These are phyloP conservation scores for Fusarium piperis DNA, from an alignment of 2,329 filamentous ascomycete species.

Conservation along the genomic window DNA sequence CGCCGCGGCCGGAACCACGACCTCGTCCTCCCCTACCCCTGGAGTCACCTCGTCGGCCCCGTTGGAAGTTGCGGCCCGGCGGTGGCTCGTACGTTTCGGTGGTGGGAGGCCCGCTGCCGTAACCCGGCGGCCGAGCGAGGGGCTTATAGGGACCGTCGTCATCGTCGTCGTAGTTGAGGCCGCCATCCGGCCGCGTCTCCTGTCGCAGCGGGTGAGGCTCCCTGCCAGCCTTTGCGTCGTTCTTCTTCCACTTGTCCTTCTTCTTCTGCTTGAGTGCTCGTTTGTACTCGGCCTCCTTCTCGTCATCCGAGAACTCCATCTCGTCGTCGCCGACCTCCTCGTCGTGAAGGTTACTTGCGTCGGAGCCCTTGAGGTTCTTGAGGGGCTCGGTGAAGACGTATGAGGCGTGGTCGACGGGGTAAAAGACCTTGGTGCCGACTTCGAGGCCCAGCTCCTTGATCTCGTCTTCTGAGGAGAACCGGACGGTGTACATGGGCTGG, in stretches of 20 bases:
- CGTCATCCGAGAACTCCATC: slow-evolving; percentile 95
- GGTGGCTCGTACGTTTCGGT: slow-evolving; percentile 50
- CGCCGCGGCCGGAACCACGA: slow-evolving; percentile 53
- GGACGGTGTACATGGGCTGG: slow-evolving; percentile 85
- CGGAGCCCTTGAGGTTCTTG: slow-evolving; percentile 83
- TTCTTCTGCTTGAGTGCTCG: slow-evolving; percentile 74
- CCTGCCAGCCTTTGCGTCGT: slow-evolving; percentile 50
- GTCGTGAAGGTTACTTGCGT: slow-evolving; percentile 94
- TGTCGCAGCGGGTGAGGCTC: slow-evolving; percentile 54
- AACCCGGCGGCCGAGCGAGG: slow-evolving; percentile 72
- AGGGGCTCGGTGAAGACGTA: slow-evolving; percentile 90
- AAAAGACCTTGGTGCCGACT: slow-evolving; percentile 79
- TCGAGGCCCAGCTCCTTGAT: slow-evolving; percentile 73
- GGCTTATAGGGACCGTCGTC: slow-evolving; percentile 78
- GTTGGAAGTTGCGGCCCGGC: slow-evolving; percentile 44
- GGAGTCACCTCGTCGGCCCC: slow-evolving; percentile 56
- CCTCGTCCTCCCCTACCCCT: slow-evolving; percentile 57
- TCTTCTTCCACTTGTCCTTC: slow-evolving; percentile 58
- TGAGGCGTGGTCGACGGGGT: slow-evolving; percentile 79
- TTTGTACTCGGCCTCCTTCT: slow-evolving; percentile 88
- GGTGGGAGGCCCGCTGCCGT: slow-evolving; percentile 60
- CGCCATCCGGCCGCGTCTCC: slow-evolving; percentile 52
- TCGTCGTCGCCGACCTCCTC: slow-evolving; percentile 90
- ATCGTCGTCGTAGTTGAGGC: slow-evolving; percentile 74
- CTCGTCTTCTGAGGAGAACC: slow-evolving; percentile 75